phyloP scores from a whole-genome alignment of 164 flowering plant genomes.

The Nymphaea colorata region DNA sequence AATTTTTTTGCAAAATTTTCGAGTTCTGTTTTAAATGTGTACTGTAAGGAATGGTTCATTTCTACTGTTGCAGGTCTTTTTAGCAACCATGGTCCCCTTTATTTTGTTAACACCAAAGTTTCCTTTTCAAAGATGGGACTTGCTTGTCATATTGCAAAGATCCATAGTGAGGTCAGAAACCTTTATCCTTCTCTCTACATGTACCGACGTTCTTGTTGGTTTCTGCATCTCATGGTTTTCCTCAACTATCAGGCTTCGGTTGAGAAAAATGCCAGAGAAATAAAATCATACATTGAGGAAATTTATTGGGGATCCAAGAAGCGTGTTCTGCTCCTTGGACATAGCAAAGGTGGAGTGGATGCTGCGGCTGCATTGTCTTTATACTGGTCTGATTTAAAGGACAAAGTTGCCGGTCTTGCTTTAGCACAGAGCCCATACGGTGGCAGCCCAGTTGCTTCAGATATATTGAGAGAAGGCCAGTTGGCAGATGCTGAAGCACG shows the following conservation, averaged over 20 bases:
- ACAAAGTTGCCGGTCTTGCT: conserved; percentile 89
- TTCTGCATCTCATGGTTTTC: background rate
- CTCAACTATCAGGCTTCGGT: conserved; percentile 64
- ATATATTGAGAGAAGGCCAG: conserved; percentile 85
- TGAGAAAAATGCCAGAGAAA: conserved; percentile 83
- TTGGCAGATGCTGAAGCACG: conserved; percentile 79
- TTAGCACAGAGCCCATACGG: conserved; percentile 96
- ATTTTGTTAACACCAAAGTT: conserved; percentile 66
- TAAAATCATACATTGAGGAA: conserved; percentile 87
- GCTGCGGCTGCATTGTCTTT: conserved; percentile 90
- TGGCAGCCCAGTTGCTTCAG: conserved; percentile 92
- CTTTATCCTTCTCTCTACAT: background rate
- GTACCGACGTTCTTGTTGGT: conserved; percentile 3
- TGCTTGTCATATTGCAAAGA: conserved; percentile 93
- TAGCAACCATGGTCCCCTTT: conserved; percentile 97
- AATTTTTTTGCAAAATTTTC: conserved; percentile 3
- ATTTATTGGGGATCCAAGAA: conserved; percentile 85
- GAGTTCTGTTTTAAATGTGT: background rate
- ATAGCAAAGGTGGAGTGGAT: conserved; percentile 97
- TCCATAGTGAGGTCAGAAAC: conserved; percentile 75
- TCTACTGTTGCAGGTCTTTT: conserved; percentile 59
- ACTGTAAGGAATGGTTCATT: background rate
- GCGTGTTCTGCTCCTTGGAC: conserved; percentile 87
- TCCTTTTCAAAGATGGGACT: conserved; percentile 88
- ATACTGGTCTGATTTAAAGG: conserved; percentile 87